Evolutionary conservation across 352 stramenopile genomes (phyloP).

Genomic region (Phytophthora tentaculata): DNA sequence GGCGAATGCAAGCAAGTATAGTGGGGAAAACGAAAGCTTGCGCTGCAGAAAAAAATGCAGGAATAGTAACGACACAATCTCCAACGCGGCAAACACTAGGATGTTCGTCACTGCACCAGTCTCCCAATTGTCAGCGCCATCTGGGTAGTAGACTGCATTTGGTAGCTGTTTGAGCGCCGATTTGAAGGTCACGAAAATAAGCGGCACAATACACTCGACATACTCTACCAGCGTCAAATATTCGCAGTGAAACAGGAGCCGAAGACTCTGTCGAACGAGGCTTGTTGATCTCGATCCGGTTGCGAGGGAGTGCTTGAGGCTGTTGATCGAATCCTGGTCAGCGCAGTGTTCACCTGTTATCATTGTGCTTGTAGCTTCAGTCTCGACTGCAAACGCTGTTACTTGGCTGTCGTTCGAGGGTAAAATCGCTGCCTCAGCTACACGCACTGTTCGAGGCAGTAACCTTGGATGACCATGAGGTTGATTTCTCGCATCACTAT

Average conservation of each 20-base stretch:
- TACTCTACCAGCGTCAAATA: conserved; percentile 40
- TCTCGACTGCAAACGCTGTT: neutral
- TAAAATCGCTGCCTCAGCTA: neutral
- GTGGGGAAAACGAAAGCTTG: conserved; percentile 12
- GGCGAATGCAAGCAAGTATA: conserved; percentile 10
- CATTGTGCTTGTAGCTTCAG: neutral
- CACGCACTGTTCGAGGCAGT: neutral
- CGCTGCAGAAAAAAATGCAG: neutral
- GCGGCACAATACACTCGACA: conserved; percentile 40
- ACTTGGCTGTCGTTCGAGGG: neutral
- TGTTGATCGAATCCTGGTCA: neutral
- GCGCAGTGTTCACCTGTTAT: neutral
- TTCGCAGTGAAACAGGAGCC: conserved; percentile 39
- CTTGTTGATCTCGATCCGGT: neutral
- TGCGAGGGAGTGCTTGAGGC: neutral
- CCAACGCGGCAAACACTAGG: conserved; percentile 1
- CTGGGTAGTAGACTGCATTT: conserved; percentile 35
- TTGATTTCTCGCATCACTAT: neutral
- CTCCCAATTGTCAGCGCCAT: neutral
- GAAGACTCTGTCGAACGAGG: conserved; percentile 13
- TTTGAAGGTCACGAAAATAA: conserved; percentile 36
- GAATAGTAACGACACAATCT: neutral
- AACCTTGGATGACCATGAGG: neutral
- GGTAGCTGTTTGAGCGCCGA: conserved; percentile 39
- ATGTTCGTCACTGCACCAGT: neutral